Evolutionary conservation across 75 land plant genomes (phyloP).

Genomic region (Selaginella moellendorffii): DNA sequence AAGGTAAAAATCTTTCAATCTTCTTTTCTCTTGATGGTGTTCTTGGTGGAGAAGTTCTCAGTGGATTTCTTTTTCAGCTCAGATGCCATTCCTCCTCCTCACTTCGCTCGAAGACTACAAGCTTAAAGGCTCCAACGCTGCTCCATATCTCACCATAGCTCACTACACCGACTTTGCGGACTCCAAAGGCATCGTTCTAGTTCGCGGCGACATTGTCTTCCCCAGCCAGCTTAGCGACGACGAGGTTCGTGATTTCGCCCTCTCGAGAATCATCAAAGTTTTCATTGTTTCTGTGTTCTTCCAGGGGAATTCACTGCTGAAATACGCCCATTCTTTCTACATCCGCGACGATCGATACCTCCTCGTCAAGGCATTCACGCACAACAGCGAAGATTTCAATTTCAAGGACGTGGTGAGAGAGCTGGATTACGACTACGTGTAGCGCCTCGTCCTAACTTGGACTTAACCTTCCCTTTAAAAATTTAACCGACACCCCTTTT

Average conservation of each 20-base stretch:
- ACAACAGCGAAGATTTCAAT: slow-evolving; percentile 73
- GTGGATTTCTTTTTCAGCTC: slow-evolving; percentile 34
- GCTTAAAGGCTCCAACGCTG: slow-evolving; percentile 76
- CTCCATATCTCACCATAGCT: slow-evolving; percentile 78
- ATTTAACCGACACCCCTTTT: no score
- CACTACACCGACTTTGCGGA: slow-evolving; percentile 76
- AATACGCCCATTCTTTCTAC: slow-evolving; percentile 76
- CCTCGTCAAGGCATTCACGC: slow-evolving; percentile 73
- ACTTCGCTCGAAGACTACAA: slow-evolving; percentile 97
- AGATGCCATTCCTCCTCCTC: slow-evolving; percentile 76
- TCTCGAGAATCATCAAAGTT: neutral
- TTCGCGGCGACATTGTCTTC: slow-evolving; percentile 90
- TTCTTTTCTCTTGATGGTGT: neutral
- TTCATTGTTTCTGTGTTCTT: neutral
- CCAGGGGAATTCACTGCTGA: no score
- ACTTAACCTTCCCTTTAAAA: no score
- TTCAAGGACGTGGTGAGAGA: slow-evolving; percentile 73
- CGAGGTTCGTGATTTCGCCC: slow-evolving; percentile 26
- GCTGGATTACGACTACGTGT: slow-evolving; percentile 19
- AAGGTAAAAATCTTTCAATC: neutral
- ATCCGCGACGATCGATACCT: slow-evolving; percentile 65
- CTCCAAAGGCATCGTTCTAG: slow-evolving; percentile 73
- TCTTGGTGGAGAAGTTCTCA: neutral
- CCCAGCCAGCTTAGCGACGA: slow-evolving; percentile 73
- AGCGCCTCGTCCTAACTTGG: no score